Evolutionary conservation across 148 eudicot genomes (phyloP).

Genomic region (Amaranthus cruentus): DNA sequence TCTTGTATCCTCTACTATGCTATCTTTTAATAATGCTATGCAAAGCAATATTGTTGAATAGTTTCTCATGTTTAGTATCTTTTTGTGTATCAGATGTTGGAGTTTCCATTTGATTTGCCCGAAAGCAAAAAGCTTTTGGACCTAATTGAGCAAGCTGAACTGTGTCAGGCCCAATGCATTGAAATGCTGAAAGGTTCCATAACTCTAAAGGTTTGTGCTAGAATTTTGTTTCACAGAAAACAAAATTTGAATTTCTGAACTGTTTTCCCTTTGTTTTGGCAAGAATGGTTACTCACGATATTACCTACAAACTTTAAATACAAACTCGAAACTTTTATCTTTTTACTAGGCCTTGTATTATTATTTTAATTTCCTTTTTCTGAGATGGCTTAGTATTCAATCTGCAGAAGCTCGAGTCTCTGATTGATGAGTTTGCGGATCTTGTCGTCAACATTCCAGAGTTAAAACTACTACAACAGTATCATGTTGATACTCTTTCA

Average conservation of each 20-base stretch:
- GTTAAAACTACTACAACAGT: constrained; percentile 57
- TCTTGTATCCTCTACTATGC: constrained; percentile 17
- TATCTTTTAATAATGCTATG: background rate
- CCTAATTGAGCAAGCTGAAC: constrained; percentile 50
- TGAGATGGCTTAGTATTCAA: background rate
- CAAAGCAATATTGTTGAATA: constrained; percentile 2
- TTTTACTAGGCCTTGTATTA: background rate
- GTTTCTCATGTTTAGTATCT: constrained; percentile 12
- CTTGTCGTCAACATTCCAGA: constrained; percentile 61
- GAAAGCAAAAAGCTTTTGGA: constrained; percentile 60
- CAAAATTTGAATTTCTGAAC: background rate
- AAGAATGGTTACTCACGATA: background rate
- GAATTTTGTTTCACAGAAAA: background rate
- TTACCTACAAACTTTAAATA: background rate
- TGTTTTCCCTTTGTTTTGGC: background rate
- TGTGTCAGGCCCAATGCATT: constrained; percentile 56
- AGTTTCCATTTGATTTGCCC: constrained; percentile 55
- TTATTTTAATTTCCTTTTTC: background rate
- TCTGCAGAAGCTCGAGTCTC: constrained; percentile 64
- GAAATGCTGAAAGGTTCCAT: constrained; percentile 60
- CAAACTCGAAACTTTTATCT: background rate
- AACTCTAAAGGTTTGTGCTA: constrained; percentile 48
- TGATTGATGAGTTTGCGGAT: constrained; percentile 51
- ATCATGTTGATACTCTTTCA: constrained; percentile 58
- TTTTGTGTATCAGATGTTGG: constrained; percentile 42